A percentile compares a stretch with the other conserved stretches of the same genome.
These are phyloP conservation scores for Aspergillus fischeri DNA, from an alignment of 2,329 filamentous ascomycete species.

Conservation along the genomic window DNA sequence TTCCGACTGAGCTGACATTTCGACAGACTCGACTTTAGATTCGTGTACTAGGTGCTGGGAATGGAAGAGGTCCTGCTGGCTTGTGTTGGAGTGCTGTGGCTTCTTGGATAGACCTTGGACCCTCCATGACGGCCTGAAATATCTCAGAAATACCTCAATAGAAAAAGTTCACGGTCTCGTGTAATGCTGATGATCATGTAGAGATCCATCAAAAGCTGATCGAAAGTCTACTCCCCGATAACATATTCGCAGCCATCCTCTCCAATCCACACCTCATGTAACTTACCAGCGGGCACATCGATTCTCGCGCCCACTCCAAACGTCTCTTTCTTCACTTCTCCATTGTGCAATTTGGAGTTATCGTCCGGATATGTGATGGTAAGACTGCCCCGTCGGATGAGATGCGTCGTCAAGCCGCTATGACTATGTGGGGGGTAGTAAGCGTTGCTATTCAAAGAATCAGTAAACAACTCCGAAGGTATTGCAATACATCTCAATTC, in stretches of 20 bases:
- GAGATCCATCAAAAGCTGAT: neutral
- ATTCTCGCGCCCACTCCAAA: constrained; percentile 53
- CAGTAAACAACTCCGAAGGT: neutral
- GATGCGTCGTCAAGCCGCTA: constrained; percentile 53
- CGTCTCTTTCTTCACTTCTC: constrained; percentile 46
- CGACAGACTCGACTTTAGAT: constrained; percentile 36
- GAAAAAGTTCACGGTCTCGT: no score
- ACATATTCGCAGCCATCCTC: constrained; percentile 57
- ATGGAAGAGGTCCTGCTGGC: constrained; percentile 1
- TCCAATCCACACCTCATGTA: constrained; percentile 61
- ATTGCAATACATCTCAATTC: constrained; percentile 3
- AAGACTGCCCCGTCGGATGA: constrained; percentile 54
- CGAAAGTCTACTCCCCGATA: constrained; percentile 48
- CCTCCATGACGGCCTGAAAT: no score
- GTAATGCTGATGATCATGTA: neutral
- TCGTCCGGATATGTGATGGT: constrained; percentile 58
- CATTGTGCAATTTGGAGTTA: constrained; percentile 21
- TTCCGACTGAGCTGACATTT: neutral
- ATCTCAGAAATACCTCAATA: no score
- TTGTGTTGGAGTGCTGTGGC: neutral
- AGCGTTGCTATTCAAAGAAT: constrained; percentile 43
- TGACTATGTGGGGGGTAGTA: constrained; percentile 60
- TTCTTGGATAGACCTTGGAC: neutral
- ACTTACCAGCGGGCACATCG: constrained; percentile 53
- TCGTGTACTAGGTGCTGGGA: constrained; percentile 25